These are phyloP conservation scores for Corynascus novoguineensis DNA, from an alignment of 495 filamentous ascomycete species.

Conservation along the genomic window DNA sequence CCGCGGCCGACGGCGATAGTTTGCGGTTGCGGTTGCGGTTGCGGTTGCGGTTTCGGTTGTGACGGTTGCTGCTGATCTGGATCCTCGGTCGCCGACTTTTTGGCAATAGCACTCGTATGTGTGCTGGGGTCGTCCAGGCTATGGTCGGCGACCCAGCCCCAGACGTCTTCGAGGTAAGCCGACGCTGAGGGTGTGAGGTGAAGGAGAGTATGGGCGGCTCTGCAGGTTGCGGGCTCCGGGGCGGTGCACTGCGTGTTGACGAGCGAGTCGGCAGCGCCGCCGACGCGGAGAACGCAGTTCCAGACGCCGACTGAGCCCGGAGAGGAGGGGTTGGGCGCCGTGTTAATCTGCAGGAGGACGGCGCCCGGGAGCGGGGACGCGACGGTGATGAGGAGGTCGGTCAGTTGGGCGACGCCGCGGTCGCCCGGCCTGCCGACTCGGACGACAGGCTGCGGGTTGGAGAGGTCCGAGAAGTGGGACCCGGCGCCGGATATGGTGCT, in stretches of 20 bases:
- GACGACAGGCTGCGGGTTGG: constrained; percentile 50
- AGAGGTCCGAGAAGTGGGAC: constrained; percentile 44
- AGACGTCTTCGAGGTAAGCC: constrained; percentile 54
- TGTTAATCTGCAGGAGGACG: constrained; percentile 47
- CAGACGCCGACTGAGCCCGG: constrained; percentile 52
- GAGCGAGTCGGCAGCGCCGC: constrained; percentile 46
- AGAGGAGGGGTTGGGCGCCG: constrained; percentile 33
- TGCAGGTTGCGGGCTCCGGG: constrained; percentile 35
- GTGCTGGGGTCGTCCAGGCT: constrained; percentile 45
- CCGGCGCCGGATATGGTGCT: constrained; percentile 44
- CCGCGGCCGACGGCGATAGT: constrained; percentile 49
- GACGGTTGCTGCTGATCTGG: too few relatives aligned
- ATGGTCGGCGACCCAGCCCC: constrained; percentile 53
- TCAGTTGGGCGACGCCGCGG: constrained; percentile 52
- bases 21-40: constrained; percentile 28
- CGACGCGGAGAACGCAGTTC: constrained; percentile 54
- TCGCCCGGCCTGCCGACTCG: constrained; percentile 50
- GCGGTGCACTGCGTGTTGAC: constrained; percentile 38
- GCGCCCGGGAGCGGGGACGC: constrained; percentile 47
- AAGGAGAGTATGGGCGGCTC: constrained; percentile 47
- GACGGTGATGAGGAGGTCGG: constrained; percentile 52
- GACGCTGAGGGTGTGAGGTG: constrained; percentile 46
- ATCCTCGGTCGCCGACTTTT: too few relatives aligned
- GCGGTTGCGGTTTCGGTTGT: too few relatives aligned
- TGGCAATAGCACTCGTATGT: too few relatives aligned